Evolutionary conservation across 176 grass and related monocot species (phyloP), one percentile per base, ranked within the genome.

Genomic region (Hsuehochloa calcarea): DNA sequence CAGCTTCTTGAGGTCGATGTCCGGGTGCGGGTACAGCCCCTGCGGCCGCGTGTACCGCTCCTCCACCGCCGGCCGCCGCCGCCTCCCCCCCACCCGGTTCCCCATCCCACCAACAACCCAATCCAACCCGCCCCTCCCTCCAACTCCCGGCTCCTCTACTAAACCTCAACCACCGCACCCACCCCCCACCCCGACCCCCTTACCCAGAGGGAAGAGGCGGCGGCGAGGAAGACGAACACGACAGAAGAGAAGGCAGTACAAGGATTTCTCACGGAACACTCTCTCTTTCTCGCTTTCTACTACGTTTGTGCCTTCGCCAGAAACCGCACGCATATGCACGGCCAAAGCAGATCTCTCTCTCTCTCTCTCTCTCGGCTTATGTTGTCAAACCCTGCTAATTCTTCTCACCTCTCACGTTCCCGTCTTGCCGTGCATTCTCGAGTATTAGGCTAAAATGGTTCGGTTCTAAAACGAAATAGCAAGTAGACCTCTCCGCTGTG

Each of bases 1-100:
- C 65, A 96, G 91, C 88, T 92, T 99, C 84, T 87, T 91, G 46
- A 92, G 88, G 88, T 99, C 93, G 70, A 99, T 92, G 90, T 89
- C 88, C 77, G 78, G 82, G 80, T 96, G 90, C 82, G 88, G 91
- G 84, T 99, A 99, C 66, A 99, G 79, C 6, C 96, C 96, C 90
- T 99, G 96, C 77, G 91, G 96, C 79, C 82, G 80, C 72, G 96
- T 96, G 88, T 92, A 90, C 26, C 89, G 85, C 75, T 99, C 93
- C 80, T 99, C 93, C 79, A 99, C 91, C 83, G 83, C 80, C 81
- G 84, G 88, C 37, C 79, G 78, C 70, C 85, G 68, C 81, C 89
- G 84, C 78, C 72, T 11, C 0, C 86, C 85, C 68, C 85, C 87
- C 2, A 84, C 87, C 75, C 29, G 46, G 74, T 88, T 88, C 74